Evolutionary conservation across 1,139 yeast genomes (phyloP), one percentile per base, ranked within the genome.

Genomic region (Zhuliangozyma parablackwelliae): DNA sequence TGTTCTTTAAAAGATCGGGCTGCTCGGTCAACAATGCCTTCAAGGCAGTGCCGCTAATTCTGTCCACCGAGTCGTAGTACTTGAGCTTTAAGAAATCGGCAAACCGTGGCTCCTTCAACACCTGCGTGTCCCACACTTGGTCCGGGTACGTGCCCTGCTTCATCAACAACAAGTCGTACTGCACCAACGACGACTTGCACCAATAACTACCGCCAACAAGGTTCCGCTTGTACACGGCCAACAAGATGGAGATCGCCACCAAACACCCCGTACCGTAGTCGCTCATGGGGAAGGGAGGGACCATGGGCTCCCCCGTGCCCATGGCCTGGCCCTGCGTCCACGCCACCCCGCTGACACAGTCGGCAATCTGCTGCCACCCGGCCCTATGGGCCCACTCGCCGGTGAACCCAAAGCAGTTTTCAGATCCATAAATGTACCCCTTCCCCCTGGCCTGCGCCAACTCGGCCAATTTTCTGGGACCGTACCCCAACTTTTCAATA

Each of bases 281-380:
- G 41, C 61, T 53, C 61, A 56, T 60, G 23, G 65, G 65, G 41
- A 60, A 60, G 6, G 63, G 62, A 10, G 65, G 65, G 30, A 60
- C 49, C 49, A 59, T 49, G 21, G 65, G 65, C 40, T 57, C 65
- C 29, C 56, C 45, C 10, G 53, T 43, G n/a, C 61, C 60, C 32
- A 60, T 38, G 10, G 54, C 48, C 28, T 40, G 36, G 10, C 65
- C 65, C 35, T 60, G 65, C n/a, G 46, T 38, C 57, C 58, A 59
- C 2, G 64, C 63, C 28, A 59, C 57, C 3, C 65, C 65, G 29
- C 59, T 47, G 21, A 48, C 60, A 47, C 62, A 57, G 42, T 60
- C 65, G 13, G 63, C 59, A 37, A 60, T 60, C 41, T 60, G 65
- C 43, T 60, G 65, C 65, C 65, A 60, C 10, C 65, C 65, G n/a